Evolutionary conservation across 179 eudicot species (phyloP), one percentile per base, ranked within the genome.

Genomic region (Amaranthus tricolor): DNA sequence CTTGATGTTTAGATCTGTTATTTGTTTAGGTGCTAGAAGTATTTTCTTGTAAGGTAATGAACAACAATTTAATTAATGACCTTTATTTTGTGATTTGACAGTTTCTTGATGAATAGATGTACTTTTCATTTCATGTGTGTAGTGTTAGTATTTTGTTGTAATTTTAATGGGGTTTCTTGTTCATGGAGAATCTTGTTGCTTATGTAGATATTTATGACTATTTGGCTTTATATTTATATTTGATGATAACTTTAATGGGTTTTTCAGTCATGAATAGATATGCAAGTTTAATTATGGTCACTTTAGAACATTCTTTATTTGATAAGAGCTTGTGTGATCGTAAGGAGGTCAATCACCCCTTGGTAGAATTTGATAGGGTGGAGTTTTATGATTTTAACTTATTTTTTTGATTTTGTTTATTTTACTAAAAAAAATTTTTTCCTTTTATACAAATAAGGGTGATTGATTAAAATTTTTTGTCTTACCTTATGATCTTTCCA

Each of bases 1-100:
- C 5, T 59, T 48, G 16, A 65, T 66, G 45, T 66, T 13, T 78
- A 61, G 77, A 73, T 78, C 77, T 73, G 53, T 15, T 79, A 62
- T 31, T 54, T 69, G 17, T 53, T 40, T 6, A 49, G 74, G 62
- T 60, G 44, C 15, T 31, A 31, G 40, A 31, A 31, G 40, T 44
- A 44, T 50, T 51, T 62, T 48, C 17, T 13, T 47, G 49, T 73
- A 20, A 62, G 68, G 11, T 52, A 65, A 20, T 9, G 14, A 60
- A 72, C 15, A 50, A 9, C 40, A 62, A 31, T 62, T 40, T 6
- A 52, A 14, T 40, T 50, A 44, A 7, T 31, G 52, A 68, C 20
- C 50, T 66, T 57, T 48, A 20, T 14, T 57, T 55, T 17, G 11
- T 8, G 9, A 13, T 44, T 63, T 52, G 62, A 21, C 31, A 61